Conservation (phyloP, 1,139 yeast species). For the Eremothecium coryli region DNA sequence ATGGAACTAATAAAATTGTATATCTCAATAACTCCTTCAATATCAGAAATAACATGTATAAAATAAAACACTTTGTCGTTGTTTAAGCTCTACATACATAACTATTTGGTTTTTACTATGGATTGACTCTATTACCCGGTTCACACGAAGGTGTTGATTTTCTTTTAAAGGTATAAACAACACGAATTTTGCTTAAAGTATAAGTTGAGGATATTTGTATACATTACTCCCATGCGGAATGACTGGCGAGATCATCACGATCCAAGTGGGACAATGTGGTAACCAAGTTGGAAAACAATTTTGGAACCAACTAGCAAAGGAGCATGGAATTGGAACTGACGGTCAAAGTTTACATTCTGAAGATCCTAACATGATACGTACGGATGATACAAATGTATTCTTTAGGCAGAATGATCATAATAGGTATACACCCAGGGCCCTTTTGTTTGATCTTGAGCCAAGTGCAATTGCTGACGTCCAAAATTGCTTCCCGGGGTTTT, state of each 20-base stretch:
- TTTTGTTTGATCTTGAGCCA: slow-evolving; percentile 84
- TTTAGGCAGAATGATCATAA: slow-evolving; percentile 71
- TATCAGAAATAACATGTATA: slow-evolving; percentile 3
- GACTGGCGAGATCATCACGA: slow-evolving; percentile 50
- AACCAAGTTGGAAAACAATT: slow-evolving; percentile 90
- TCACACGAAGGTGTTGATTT: too few species aligned
- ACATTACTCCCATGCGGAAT: too few species aligned
- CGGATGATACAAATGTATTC: slow-evolving; percentile 70
- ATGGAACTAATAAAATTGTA: not conserved
- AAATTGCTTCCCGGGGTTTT: slow-evolving; percentile 50
- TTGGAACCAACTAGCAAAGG: slow-evolving; percentile 83
- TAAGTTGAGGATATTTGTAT: too few species aligned
- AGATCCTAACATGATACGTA: slow-evolving; percentile 27
- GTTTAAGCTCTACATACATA: too few species aligned
- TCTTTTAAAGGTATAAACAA: too few species aligned
- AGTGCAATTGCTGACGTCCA: slow-evolving; percentile 67
- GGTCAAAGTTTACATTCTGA: slow-evolving; percentile 40
- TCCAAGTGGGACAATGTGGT: slow-evolving; percentile 83
- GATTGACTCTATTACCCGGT: too few species aligned
- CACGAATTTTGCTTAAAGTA: too few species aligned
- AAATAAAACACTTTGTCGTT: not conserved
- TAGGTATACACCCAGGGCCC: slow-evolving; percentile 77
- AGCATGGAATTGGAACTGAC: slow-evolving; percentile 75
- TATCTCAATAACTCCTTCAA: not conserved
- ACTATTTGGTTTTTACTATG: too few species aligned